Evolutionary conservation across 176 grass and related monocot species (phyloP), one percentile per base, ranked within the genome.

Genomic region (Avena insularis): DNA sequence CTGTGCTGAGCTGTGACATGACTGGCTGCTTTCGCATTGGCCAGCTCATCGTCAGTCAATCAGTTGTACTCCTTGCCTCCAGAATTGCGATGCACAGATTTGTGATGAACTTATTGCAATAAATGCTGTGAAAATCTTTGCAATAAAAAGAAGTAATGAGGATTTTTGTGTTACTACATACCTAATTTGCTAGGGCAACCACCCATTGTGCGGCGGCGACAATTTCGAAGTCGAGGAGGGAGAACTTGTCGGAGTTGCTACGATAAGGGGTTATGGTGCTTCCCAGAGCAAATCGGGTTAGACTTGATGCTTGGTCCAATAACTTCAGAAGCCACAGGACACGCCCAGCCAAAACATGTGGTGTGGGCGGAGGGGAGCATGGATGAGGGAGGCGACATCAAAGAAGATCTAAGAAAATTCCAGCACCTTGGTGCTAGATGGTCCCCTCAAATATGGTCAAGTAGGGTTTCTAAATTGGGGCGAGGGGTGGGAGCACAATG

Each of bases 11-110:
- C 71, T 54, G 48, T 76, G 62, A 69, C 63, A 3, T 49, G 36
- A 27, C 33, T 43, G 77, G 11, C 58, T 1, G 40, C 59, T 48
- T 33, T 67, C 60, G 12, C 79, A 51, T 12, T 81, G 31, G 66
- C 66, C 66, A 70, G 66, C 66, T 70, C 66, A 70, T 70, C 15
- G 66, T 15, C 64, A 16, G 64, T 67, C 29, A 35, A 67, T 67
- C 64, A 67, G 64, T 16, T 15, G 27, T 66, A 33, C 6, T 9
- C 16, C 75, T 35, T 70, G 33, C 16, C 8, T 70, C 1, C 3
- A 40, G 17, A 46, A 20, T 71, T 70, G 35, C 0, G 15, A 9
- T 55, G 8, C 13, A 54, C 14, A 29, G 8, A 77, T 77, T 77
- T 77, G 49, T 9, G 23, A 31, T 4, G 74, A 77, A 19, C 55